Evolutionary conservation across 805 yeast species (phyloP), one percentile per base, ranked within the genome.

Genomic region (Spathaspora girioi): DNA sequence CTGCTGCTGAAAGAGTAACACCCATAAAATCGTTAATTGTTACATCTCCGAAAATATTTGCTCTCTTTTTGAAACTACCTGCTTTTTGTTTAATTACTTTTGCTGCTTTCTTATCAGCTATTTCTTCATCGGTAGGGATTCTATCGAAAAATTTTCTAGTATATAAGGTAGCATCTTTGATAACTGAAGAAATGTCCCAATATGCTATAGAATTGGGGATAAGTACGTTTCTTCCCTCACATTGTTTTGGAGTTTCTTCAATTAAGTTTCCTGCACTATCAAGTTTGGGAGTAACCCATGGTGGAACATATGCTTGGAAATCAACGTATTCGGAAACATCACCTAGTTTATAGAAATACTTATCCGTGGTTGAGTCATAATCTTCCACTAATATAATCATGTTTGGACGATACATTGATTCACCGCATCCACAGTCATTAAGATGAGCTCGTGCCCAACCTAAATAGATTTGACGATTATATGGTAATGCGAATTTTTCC

Each of bases 391-490:
- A 57, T 4, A 71, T 61, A 9, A 70, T 71, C 49, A 73, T 48
- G 53, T 73, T 73, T 14, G 77, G 77, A 38, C 78, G 57, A 55
- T 73, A 73, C 60, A 71, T 63, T 20, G 60, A 61, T n/a, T 54
- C 51, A 12, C 76, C 75, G 57, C 78, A 73, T 1, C 77, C 77
- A 60, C 78, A 73, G 3, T 53, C 50, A 27, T 56, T 54, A 12
- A 73, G 51, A 50, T 73, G 76, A 2, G 76, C 75, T 47, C 77
- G 56, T 4, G 77, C 75, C 53, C 73, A 67, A 1, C 76, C 76
- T 3, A 70, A 49, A 71, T 71, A 72, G 5, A 72, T 58, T 51
- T 71, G 74, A 45, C 73, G 52, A 4, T 62, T 60, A 12, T 43
- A 42, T 5, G 68, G 66, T 47, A 44, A 3, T 48, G 49, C n/a